Evolutionary conservation across 1,139 yeast species (phyloP).

Genomic region (Sugiyamaella grinbergsii): DNA sequence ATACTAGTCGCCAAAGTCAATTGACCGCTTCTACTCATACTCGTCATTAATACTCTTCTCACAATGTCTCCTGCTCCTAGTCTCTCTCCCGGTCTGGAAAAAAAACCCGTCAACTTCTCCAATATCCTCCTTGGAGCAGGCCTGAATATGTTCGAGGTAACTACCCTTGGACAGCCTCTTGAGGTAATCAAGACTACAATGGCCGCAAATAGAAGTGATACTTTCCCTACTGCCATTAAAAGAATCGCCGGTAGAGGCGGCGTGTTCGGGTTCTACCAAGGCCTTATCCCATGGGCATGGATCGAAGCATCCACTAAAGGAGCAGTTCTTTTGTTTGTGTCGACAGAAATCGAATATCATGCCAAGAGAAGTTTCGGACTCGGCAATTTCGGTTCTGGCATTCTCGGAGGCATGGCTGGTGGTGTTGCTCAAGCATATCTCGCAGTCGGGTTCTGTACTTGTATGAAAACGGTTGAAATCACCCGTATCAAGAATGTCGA

Average conservation of each 20-base stretch:
- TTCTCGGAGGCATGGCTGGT: conserved; percentile 93
- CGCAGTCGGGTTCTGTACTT: conserved; percentile 96
- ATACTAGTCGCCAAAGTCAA: too few species aligned
- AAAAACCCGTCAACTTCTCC: conserved; percentile 85
- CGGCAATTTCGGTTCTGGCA: conserved; percentile 77
- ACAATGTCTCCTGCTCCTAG: conserved; percentile 9
- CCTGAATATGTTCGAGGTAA: conserved; percentile 86
- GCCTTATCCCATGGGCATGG: conserved; percentile 99
- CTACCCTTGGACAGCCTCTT: conserved; percentile 93
- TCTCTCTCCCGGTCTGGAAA: conserved; percentile 47
- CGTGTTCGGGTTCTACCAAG: conserved; percentile 87
- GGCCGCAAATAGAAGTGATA: conserved; percentile 89
- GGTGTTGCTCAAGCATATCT: conserved; percentile 95
- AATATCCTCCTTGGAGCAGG: conserved; percentile 94
- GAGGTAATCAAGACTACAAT: conserved; percentile 94
- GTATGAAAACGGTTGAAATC: conserved; percentile 98
- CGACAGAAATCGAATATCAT: conserved; percentile 87
- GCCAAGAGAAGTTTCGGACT: conserved; percentile 62
- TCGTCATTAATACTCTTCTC: background rate
- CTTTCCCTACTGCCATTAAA: conserved; percentile 66
- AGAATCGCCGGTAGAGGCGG: conserved; percentile 96
- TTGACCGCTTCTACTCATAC: too few species aligned
- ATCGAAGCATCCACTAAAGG: conserved; percentile 99
- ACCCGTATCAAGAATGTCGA: conserved; percentile 83
- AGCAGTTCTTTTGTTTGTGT: conserved; percentile 91